A percentile compares a stretch with the other conserved stretches of the same genome.
Evolutionary conservation across 148 eudicot genomes (phyloP).

Genomic region (Dianthus caryophyllus): DNA sequence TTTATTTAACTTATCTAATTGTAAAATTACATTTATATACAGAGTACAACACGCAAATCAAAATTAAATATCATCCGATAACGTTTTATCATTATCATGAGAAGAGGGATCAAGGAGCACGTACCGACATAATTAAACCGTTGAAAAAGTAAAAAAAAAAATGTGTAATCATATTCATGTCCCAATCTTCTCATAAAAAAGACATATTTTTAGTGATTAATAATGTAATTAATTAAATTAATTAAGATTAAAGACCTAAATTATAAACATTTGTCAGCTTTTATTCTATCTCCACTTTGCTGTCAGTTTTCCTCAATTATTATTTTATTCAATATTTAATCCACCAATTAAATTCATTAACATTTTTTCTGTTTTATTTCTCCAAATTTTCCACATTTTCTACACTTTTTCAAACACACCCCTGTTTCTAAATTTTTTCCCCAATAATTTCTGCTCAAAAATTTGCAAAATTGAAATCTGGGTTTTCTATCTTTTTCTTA

Average conservation of each 20-base stretch:
- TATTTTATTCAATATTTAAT: background rate
- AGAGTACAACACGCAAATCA: too few relatives aligned
- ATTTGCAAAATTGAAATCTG: conserved; percentile 20
- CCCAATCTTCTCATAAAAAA: too few relatives aligned
- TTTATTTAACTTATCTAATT: too few relatives aligned
- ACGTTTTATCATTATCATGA: too few relatives aligned
- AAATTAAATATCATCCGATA: too few relatives aligned
- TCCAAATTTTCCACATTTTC: background rate
- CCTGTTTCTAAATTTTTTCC: background rate
- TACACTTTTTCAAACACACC: background rate
- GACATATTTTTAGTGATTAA: background rate
- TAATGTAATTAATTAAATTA: background rate
- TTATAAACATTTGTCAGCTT: conserved; percentile 7
- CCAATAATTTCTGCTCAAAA: background rate
- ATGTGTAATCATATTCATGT: too few relatives aligned
- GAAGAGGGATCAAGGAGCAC: too few relatives aligned
- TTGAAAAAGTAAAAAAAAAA: too few relatives aligned
- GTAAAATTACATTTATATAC: too few relatives aligned
- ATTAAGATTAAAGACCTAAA: background rate
- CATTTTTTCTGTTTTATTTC: background rate
- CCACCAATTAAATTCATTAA: background rate
- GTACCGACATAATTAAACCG: too few relatives aligned
- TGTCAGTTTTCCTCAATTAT: background rate
- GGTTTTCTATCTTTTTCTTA: conserved; percentile 15
- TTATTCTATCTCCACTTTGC: background rate